Percentiles rank a stretch among this genome's conserved stretches.
phyloP scores from a whole-genome alignment of 257 asterid species.

The Rhazya stricta region DNA sequence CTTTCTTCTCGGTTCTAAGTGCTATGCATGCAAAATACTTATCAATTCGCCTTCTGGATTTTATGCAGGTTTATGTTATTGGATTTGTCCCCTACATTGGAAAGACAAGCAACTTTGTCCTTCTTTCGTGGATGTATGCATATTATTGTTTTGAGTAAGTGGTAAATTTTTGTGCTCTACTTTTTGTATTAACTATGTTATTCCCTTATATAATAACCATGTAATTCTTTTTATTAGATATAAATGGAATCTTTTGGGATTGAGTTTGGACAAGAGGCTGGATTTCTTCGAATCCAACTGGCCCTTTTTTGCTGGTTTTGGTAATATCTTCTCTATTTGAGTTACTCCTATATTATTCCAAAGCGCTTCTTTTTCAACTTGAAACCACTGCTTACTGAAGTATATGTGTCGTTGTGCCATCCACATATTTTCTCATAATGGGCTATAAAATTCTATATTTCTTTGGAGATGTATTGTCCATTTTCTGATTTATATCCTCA shows the following conservation, averaged over 20 bases:
- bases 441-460: neutral
- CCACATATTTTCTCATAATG: neutral
- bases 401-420: neutral
- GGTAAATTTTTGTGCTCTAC: slow-evolving; percentile 15
- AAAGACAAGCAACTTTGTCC: slow-evolving; percentile 63
- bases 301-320: slow-evolving; percentile 97
- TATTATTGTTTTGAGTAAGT: slow-evolving; percentile 98
- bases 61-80: slow-evolving; percentile 58
- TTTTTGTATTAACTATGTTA: slow-evolving; percentile 9
- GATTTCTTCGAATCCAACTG: slow-evolving; percentile 97
- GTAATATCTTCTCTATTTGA: slow-evolving; percentile 30
- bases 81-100: slow-evolving; percentile 81
- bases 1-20: slow-evolving; percentile 13
- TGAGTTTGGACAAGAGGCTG: slow-evolving; percentile 90
- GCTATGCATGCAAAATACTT: slow-evolving; percentile 12
- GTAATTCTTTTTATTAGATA: slow-evolving; percentile 47
- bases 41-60: slow-evolving; percentile 10
- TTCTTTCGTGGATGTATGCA: slow-evolving; percentile 97
- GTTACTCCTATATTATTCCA: neutral
- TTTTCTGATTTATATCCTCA: slow-evolving; percentile 7
- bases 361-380: neutral
- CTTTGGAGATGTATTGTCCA: neutral
- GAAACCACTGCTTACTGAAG: neutral
- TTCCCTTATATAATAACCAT: slow-evolving; percentile 11
- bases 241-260: slow-evolving; percentile 91